Conservation (phyloP, 192 early-diverging fungal species). For the Podochytrium sp. region DNA sequence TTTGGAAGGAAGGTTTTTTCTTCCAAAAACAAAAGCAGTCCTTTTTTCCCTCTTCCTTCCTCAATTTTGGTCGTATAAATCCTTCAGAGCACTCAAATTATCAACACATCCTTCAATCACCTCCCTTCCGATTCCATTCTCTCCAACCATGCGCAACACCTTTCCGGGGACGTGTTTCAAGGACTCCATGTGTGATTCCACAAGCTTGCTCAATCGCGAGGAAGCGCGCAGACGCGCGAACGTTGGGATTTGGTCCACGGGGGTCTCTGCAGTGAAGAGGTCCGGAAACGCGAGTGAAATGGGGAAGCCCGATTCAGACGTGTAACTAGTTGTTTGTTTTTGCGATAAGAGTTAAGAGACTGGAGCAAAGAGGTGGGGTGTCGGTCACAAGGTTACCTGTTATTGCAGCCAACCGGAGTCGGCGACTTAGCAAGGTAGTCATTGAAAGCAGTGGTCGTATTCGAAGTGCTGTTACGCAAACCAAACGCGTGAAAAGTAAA, state of each 20-base stretch:
- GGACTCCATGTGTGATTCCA: neutral
- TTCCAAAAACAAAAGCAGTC: neutral
- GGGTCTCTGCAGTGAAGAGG: constrained; percentile 2
- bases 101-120: neutral
- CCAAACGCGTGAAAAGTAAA: too few relatives aligned
- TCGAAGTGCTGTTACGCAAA: neutral
- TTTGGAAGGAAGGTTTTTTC: neutral
- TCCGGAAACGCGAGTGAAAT: constrained; percentile 20
- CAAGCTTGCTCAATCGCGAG: neutral
- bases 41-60: neutral
- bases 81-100: constrained; percentile 2
- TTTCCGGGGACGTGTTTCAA: constrained; percentile 1
- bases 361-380: neutral
- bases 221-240: constrained; percentile 6
- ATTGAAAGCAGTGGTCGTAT: neutral
- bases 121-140: neutral
- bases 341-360: neutral
- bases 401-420: constrained; percentile 17
- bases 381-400: neutral
- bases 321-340: neutral
- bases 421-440: constrained; percentile 4
- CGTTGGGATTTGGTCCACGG: neutral
- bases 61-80: neutral
- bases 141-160: constrained; percentile 8
- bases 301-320: constrained; percentile 2